Percentiles rank a stretch among this genome's conserved stretches.
These are phyloP conservation scores for Spergularia bocconei DNA, from an alignment of 148 eudicot species.

Conservation along the genomic window DNA sequence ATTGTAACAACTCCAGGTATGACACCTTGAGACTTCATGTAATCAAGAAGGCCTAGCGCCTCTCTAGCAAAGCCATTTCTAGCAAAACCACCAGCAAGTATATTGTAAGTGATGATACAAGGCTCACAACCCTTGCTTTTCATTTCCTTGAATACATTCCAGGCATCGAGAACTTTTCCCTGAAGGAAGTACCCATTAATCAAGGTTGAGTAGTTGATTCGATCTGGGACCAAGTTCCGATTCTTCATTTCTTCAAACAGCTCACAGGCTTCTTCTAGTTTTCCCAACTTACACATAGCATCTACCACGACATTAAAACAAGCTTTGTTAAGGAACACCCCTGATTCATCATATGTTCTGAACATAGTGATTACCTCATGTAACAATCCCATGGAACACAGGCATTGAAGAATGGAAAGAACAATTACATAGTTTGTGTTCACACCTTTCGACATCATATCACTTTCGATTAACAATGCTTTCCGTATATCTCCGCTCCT, in stretches of 20 bases:
- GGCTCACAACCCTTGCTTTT: constrained; percentile 43
- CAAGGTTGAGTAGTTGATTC: constrained; percentile 68
- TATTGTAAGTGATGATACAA: constrained; percentile 52
- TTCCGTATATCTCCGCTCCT: constrained; percentile 35
- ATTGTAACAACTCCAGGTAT: constrained; percentile 39
- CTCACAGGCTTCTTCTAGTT: constrained; percentile 47
- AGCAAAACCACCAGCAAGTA: constrained; percentile 54
- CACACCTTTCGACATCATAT: constrained; percentile 54
- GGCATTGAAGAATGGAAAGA: constrained; percentile 48
- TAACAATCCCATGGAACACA: constrained; percentile 37
- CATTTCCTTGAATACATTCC: constrained; percentile 39
- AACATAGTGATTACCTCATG: constrained; percentile 41
- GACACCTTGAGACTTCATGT: constrained; percentile 49
- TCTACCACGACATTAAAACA: constrained; percentile 46
- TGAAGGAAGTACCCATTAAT: constrained; percentile 56
- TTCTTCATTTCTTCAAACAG: constrained; percentile 56
- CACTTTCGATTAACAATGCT: constrained; percentile 39
- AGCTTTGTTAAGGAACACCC: constrained; percentile 52
- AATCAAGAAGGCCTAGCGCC: constrained; percentile 33
- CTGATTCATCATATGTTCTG: constrained; percentile 21
- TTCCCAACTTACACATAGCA: constrained; percentile 56
- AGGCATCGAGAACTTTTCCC: constrained; percentile 46
- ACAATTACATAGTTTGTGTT: constrained; percentile 50
- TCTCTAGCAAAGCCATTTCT: constrained; percentile 37
- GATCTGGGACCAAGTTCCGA: constrained; percentile 48